Base-by-base conservation (phyloP, 2,329 filamentous ascomycete species). In the Trichoderma sp. region DNA sequence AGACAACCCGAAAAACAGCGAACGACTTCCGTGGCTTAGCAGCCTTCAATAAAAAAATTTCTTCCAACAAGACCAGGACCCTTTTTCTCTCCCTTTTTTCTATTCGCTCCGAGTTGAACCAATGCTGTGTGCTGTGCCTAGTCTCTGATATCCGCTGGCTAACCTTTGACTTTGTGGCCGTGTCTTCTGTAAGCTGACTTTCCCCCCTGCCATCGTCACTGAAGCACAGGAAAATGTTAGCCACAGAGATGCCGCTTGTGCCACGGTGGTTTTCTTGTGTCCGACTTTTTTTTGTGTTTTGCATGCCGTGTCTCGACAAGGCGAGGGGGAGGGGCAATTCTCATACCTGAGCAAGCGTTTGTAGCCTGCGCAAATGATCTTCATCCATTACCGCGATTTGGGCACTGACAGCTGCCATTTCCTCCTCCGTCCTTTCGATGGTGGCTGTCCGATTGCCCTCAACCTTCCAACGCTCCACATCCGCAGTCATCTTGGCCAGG, bases 391-490 rank as follows among this genome's bases (percentile, higher is more conserved):
- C 85, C 60, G 84, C 76, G 79, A 92, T 88, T 83, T 95, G 93
- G 76, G 84, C 85, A 77, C 88, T 81, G 77, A 97, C 89, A 75
- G 92, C 89, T 63, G 85, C 82, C 83, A 96, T 94, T 80, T 95
- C 94, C 72, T 86, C 85, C 78, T 92, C 88, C 76, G 95, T 91
- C 78, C 91, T 90, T 82, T 92, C 90, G 82, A 97, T 93, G 72
- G 93, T 92, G 69, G 93, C 93, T 77, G 87, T 88, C 71, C 93
- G 91, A 84, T 93, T 93, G 76, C 93, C 93, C 84, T 97, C 94
- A 65, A 88, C 88, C 81, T 89, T 87, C 95, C 95, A 98, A 76
- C 95, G 92, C 78, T 88, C 86, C 81, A 97, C 90, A 81, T 95
- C 93, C 75, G 91, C 90, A 64, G 89, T 83, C 88, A 97, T 94